phyloP scores from a whole-genome alignment of 2,329 filamentous ascomycete species.

The Zalaria sp. region DNA sequence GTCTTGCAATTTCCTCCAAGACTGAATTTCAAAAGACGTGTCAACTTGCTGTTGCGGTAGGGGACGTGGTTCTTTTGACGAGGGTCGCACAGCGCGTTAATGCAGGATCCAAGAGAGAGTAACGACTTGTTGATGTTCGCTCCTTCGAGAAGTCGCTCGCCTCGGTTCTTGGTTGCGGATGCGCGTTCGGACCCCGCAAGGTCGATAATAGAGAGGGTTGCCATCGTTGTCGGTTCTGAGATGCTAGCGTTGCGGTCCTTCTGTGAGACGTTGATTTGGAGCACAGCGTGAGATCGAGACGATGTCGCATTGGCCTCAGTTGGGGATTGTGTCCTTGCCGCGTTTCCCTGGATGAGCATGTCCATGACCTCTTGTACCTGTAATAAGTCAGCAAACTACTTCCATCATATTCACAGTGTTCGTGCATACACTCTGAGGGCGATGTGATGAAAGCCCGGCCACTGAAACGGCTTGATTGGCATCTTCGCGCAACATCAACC shows the following conservation, averaged over 20 bases:
- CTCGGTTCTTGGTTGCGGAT: slow-evolving; percentile 91
- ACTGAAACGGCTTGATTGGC: slow-evolving; percentile 87
- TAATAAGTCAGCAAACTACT: no score
- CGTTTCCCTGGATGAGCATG: slow-evolving; percentile 92
- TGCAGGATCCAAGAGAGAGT: slow-evolving; percentile 86
- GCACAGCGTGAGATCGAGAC: slow-evolving; percentile 88
- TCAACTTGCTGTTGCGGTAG: slow-evolving; percentile 95
- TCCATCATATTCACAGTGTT: no score
- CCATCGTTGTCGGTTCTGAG: slow-evolving; percentile 94
- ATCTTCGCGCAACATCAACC: slow-evolving; percentile 87
- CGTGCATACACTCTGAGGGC: slow-evolving; percentile 60
- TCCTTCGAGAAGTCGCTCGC: slow-evolving; percentile 79
- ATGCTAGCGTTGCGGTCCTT: slow-evolving; percentile 87
- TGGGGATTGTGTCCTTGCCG: slow-evolving; percentile 87
- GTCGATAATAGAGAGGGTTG: slow-evolving; percentile 95
- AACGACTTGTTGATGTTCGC: slow-evolving; percentile 99
- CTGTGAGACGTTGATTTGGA: slow-evolving; percentile 91
- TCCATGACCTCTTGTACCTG: slow-evolving; percentile 84
- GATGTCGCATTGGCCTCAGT: slow-evolving; percentile 97
- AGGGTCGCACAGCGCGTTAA: slow-evolving; percentile 92
- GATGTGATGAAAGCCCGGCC: slow-evolving; percentile 77
- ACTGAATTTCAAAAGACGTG: slow-evolving; percentile 88
- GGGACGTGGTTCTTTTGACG: slow-evolving; percentile 88
- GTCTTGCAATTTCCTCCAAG: slow-evolving; percentile 97
- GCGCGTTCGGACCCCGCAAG: slow-evolving; percentile 90